phyloP scores from a whole-genome alignment of 257 asterid genomes.

The Agastache rugosa region DNA sequence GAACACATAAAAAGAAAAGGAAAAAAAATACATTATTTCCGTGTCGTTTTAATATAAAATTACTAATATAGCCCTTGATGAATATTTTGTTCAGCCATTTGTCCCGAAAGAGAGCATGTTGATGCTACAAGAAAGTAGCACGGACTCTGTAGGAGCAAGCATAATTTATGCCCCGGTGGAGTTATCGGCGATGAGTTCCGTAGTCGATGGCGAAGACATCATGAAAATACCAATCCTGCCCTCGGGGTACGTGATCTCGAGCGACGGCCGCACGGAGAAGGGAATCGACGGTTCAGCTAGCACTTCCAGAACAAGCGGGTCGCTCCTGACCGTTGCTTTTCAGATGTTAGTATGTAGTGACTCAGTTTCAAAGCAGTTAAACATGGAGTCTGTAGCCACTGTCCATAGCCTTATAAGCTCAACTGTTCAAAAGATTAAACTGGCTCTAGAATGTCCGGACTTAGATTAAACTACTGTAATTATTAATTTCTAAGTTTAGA shows the following conservation, averaged over 20 bases:
- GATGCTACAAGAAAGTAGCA: slow-evolving; percentile 65
- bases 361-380: slow-evolving; percentile 40
- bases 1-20: too few species aligned
- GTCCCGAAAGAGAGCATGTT: slow-evolving; percentile 49
- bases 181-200: slow-evolving; percentile 33
- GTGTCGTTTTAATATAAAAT: neutral
- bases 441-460: slow-evolving; percentile 42
- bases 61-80: neutral
- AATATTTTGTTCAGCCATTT: slow-evolving; percentile 46
- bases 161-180: slow-evolving; percentile 63
- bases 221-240: slow-evolving; percentile 57
- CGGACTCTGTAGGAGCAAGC: slow-evolving; percentile 54
- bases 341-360: slow-evolving; percentile 46
- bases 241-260: slow-evolving; percentile 66
- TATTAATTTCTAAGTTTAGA: too few species aligned
- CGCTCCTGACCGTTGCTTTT: slow-evolving; percentile 63
- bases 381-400: slow-evolving; percentile 53
- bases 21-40: too few species aligned
- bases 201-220: slow-evolving; percentile 49
- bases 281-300: slow-evolving; percentile 35
- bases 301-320: slow-evolving; percentile 44
- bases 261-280: slow-evolving; percentile 46
- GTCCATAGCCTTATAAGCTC: slow-evolving; percentile 56
- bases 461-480: slow-evolving; percentile 1
- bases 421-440: slow-evolving; percentile 54